Evolutionary conservation across 1,139 yeast species (phyloP).

Genomic region (Yamadazyma friedrichii): DNA sequence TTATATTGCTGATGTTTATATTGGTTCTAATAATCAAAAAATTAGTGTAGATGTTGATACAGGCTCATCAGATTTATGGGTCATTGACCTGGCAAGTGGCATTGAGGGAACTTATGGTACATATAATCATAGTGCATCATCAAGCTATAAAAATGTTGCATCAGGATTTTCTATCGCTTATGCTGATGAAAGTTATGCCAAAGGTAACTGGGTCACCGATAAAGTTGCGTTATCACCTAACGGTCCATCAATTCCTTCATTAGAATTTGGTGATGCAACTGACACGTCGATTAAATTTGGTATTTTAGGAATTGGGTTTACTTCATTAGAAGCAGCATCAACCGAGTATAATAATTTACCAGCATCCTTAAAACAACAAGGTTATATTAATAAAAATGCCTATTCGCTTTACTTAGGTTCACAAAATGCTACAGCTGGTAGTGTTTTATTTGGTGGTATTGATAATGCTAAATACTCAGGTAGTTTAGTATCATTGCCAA

Average conservation of each 20-base stretch:
- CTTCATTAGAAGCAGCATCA: conserved; percentile 9
- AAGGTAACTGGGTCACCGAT: conserved; percentile 59
- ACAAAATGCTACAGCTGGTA: conserved; percentile 29
- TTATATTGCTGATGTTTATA: conserved; percentile 43
- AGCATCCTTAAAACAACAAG: conserved; percentile 23
- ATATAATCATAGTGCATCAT: conserved; percentile 15
- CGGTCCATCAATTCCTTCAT: conserved; percentile 7
- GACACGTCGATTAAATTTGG: conserved; percentile 21
- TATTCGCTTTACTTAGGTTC: conserved; percentile 34
- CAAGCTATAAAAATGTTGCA: conserved; percentile 33
- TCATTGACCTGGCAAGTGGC: conserved; percentile 16
- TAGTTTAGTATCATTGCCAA: conserved; percentile 18
- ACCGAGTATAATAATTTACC: conserved; percentile 27
- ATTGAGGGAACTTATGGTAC: conserved; percentile 11
- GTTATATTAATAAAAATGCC: conserved; percentile 25
- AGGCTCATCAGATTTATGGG: conserved; percentile 51
- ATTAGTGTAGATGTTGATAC: conserved; percentile 42
- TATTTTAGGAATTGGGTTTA: conserved; percentile 52
- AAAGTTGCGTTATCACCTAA: conserved; percentile 21
- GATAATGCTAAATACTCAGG: conserved; percentile 49
- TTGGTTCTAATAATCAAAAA: conserved; percentile 33
- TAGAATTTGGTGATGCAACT: conserved; percentile 11
- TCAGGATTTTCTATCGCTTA: conserved; percentile 45
- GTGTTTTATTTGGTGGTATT: conserved; percentile 50
- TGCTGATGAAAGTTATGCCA: conserved; percentile 59